Conservation (phyloP, 371 early-diverging fungal species). For the Zychaea mexicana region DNA sequence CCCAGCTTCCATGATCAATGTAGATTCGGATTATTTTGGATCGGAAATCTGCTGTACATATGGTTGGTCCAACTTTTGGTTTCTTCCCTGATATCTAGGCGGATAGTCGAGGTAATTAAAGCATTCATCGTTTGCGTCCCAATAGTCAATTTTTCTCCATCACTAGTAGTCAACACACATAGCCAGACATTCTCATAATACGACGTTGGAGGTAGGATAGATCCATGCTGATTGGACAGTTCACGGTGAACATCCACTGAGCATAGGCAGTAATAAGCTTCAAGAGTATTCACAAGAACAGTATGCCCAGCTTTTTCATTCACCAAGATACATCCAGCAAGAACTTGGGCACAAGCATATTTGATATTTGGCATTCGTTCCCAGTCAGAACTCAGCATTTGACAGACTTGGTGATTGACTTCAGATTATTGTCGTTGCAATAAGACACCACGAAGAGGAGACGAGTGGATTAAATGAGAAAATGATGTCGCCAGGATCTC, state of each 20-base stretch:
- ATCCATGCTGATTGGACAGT: constrained; percentile 8
- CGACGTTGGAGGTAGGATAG: constrained; percentile 16
- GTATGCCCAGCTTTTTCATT: constrained; percentile 26
- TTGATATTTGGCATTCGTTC: constrained; percentile 16
- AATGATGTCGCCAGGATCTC: neutral
- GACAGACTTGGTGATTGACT: constrained; percentile 1
- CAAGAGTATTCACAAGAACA: constrained; percentile 26
- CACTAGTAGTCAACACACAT: constrained; percentile 12
- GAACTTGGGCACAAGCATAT: constrained; percentile 16
- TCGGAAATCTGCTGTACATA: constrained; percentile 1
- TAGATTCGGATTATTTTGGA: neutral
- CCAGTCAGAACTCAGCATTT: constrained; percentile 19
- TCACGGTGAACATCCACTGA: constrained; percentile 19
- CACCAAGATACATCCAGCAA: constrained; percentile 20
- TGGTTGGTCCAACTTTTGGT: constrained; percentile 10
- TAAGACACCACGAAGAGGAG: neutral
- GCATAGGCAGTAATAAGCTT: constrained; percentile 23
- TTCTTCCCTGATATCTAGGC: constrained; percentile 12
- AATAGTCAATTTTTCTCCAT: constrained; percentile 23
- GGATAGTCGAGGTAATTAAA: constrained; percentile 17
- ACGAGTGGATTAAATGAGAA: constrained; percentile 1
- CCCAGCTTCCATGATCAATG: constrained; percentile 7
- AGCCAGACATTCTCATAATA: constrained; percentile 32
- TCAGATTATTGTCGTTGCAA: constrained; percentile 9
- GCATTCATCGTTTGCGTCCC: constrained; percentile 16